Conservation (phyloP, 2,329 filamentous ascomycete genomes). For the Penicillium sp. region DNA sequence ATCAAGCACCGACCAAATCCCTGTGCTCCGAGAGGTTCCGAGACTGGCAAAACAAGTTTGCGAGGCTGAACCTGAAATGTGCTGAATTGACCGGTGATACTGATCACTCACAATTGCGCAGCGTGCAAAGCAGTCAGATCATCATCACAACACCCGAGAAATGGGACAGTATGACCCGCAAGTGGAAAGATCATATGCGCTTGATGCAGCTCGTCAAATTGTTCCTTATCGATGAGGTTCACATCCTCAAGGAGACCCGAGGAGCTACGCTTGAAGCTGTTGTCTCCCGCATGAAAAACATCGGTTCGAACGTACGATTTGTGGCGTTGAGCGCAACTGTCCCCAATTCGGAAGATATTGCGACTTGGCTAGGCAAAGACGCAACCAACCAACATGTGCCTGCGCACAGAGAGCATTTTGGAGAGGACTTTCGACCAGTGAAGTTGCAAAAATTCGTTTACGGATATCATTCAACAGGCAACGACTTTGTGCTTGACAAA, state of each 20-base stretch:
- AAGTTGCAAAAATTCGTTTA: slow-evolving; percentile 70
- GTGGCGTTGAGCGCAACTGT: slow-evolving; percentile 77
- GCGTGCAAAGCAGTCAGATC: slow-evolving; percentile 68
- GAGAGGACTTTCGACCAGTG: slow-evolving; percentile 74
- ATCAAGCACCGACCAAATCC: slow-evolving; percentile 79
- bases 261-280: slow-evolving; percentile 78
- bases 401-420: slow-evolving; percentile 64
- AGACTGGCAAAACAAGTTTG: slow-evolving; percentile 74
- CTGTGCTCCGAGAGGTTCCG: slow-evolving; percentile 69
- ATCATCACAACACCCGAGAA: slow-evolving; percentile 87
- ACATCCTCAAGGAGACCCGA: slow-evolving; percentile 73
- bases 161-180: slow-evolving; percentile 83
- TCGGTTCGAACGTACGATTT: slow-evolving; percentile 69
- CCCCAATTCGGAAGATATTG: slow-evolving; percentile 75
- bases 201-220: slow-evolving; percentile 70
- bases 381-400: slow-evolving; percentile 55
- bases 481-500: slow-evolving; percentile 74
- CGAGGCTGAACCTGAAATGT: slow-evolving; percentile 59
- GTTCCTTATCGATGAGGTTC: slow-evolving; percentile 81
- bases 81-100: slow-evolving; percentile 80
- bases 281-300: slow-evolving; percentile 80
- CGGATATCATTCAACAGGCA: slow-evolving; percentile 58
- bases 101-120: slow-evolving; percentile 57
- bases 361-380: slow-evolving; percentile 68
- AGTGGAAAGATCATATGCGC: slow-evolving; percentile 74